phyloP scores from a whole-genome alignment of 139 green algal species.

The Chlorella sp. region DNA sequence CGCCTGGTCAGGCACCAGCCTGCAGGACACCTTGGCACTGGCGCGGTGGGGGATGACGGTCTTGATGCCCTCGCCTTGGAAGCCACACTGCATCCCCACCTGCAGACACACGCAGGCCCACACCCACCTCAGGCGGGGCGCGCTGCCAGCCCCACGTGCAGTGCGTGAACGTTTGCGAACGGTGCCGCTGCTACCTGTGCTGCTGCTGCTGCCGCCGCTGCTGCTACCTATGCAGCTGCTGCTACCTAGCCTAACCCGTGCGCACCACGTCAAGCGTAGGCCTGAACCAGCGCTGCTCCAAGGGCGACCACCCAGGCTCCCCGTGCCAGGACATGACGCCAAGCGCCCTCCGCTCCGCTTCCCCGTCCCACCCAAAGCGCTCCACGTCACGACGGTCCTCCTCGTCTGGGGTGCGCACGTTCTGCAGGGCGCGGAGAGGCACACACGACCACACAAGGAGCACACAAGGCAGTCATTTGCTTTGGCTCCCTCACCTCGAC shows the following conservation, averaged over 20 bases:
- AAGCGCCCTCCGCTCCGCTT: slow-evolving; percentile 34
- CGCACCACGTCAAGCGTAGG: too few relatives aligned
- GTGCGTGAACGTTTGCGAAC: too few relatives aligned
- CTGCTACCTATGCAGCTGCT: too few relatives aligned
- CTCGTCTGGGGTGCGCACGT: slow-evolving; percentile 21
- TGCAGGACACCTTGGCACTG: slow-evolving; percentile 53
- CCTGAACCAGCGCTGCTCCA: too few relatives aligned
- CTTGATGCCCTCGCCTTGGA: slow-evolving; percentile 62
- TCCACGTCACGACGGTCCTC: slow-evolving; percentile 51
- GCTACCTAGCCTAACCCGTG: too few relatives aligned
- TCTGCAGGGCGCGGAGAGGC: neutral
- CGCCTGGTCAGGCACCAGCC: slow-evolving; percentile 52
- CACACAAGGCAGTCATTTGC: neutral
- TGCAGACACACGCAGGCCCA: too few relatives aligned
- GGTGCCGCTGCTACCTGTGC: too few relatives aligned
- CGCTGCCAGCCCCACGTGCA: too few relatives aligned
- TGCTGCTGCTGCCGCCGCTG: too few relatives aligned
- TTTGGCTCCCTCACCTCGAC: too few relatives aligned
- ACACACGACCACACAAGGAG: neutral
- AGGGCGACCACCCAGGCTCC: slow-evolving; percentile 59
- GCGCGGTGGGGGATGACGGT: slow-evolving; percentile 54
- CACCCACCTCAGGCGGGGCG: too few relatives aligned
- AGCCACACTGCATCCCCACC: slow-evolving; percentile 50
- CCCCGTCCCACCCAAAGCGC: slow-evolving; percentile 36
- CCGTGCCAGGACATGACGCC: slow-evolving; percentile 39